Conservation (phyloP, 192 early-diverging fungal genomes). For the Linnemannia schmuckeri region DNA sequence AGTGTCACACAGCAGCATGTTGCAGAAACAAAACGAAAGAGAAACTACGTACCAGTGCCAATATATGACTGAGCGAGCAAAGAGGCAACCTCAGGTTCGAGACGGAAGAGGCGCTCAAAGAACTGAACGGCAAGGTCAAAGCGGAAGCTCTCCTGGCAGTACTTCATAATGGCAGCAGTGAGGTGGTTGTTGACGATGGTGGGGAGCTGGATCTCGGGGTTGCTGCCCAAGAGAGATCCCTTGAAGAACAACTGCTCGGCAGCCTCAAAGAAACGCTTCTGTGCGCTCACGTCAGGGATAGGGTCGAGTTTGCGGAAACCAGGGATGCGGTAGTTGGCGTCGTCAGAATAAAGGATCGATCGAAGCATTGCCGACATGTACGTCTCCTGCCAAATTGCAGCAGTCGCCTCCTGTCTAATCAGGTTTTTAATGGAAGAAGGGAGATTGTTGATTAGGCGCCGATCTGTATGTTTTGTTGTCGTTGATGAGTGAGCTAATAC, state of each 20-base stretch:
- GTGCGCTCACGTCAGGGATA: conserved; percentile 77
- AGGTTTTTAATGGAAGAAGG: neutral
- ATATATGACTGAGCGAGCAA: conserved; percentile 87
- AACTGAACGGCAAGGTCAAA: conserved; percentile 84
- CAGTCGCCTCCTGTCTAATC: conserved; percentile 74
- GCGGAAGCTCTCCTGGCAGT: conserved; percentile 89
- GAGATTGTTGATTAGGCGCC: neutral
- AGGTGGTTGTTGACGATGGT: conserved; percentile 91
- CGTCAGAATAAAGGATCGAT: conserved; percentile 91
- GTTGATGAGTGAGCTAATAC: neutral
- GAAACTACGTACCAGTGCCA: conserved; percentile 55
- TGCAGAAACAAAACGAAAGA: neutral
- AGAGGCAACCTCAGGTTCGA: conserved; percentile 92
- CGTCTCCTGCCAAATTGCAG: conserved; percentile 92
- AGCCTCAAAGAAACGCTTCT: conserved; percentile 88
- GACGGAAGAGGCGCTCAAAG: conserved; percentile 78
- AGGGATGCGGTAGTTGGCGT: conserved; percentile 85
- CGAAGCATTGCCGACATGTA: conserved; percentile 90
- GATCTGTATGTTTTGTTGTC: neutral
- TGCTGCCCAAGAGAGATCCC: conserved; percentile 94
- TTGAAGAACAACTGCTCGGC: conserved; percentile 87
- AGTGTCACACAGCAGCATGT: neutral
- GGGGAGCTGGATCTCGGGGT: conserved; percentile 95
- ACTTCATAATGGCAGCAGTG: conserved; percentile 89
- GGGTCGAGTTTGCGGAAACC: conserved; percentile 94